Conservation (phyloP, 805 yeast genomes). For the Suhomyces faveliae region DNA sequence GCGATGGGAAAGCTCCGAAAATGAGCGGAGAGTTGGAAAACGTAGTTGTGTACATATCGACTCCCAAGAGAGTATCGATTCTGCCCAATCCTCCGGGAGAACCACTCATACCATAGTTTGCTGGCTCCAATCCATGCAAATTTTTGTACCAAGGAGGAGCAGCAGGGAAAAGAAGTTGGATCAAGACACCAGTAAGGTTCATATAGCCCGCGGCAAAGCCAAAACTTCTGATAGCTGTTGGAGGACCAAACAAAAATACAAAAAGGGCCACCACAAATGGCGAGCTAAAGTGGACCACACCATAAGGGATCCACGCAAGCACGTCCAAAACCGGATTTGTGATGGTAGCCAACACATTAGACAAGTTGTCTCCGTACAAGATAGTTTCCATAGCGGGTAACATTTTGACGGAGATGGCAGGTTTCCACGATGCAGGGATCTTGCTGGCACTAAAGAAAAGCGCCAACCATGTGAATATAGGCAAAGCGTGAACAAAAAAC, state of each 20-base stretch:
- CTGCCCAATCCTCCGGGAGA: constrained; percentile 94
- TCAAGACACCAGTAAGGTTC: constrained; percentile 82
- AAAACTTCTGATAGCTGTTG: constrained; percentile 75
- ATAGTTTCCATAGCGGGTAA: constrained; percentile 91
- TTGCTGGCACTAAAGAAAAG: constrained; percentile 75
- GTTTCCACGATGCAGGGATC: constrained; percentile 72
- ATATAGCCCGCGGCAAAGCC: constrained; percentile 94
- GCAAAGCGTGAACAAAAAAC: constrained; percentile 78
- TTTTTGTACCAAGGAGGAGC: constrained; percentile 98
- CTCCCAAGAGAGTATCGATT: constrained; percentile 74
- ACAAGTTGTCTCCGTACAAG: constrained; percentile 85
- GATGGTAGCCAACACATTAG: constrained; percentile 75
- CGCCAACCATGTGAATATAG: constrained; percentile 82
- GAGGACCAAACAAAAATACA: constrained; percentile 87
- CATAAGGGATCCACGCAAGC: constrained; percentile 95
- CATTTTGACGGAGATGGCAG: constrained; percentile 84
- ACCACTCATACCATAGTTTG: constrained; percentile 87
- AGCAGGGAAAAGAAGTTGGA: constrained; percentile 82
- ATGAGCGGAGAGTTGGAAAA: constrained; percentile 87
- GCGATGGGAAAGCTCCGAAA: constrained; percentile 84
- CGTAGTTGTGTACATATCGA: constrained; percentile 78
- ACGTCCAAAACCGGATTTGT: constrained; percentile 67
- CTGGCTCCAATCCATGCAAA: constrained; percentile 81
- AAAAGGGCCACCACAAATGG: constrained; percentile 84
- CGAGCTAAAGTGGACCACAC: constrained; percentile 82